Evolutionary conservation across 768 basidiomycete genomes (phyloP), one percentile per base, ranked within the genome.

Genomic region (Hydnomerulius pinastri): DNA sequence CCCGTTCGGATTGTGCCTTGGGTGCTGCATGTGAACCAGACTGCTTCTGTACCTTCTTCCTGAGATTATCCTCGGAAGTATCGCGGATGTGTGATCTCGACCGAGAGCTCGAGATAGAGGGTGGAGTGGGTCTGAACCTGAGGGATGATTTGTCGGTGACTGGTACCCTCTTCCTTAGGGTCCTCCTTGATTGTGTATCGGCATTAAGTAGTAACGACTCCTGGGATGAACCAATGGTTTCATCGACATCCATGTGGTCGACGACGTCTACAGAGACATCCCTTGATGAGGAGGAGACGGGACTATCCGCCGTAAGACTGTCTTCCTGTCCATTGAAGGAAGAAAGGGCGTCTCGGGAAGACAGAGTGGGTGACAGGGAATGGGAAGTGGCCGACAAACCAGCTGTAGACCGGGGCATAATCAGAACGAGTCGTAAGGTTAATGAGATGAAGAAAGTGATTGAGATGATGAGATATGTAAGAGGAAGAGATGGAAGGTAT

Each of bases 241-340:
- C 55, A 27, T 67, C 64, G 55, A 58, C 58, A 15, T 68, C 66
- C 61, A 62, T 66, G 12, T 41, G 49, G 54, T 63, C 63, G 4
- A 44, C 51, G 15, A 50, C 51, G 54, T 65, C 69, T 54, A 69
- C 29, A 46, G 66, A 70, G 3, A 48, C 55, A 56, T 70, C 68
- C 29, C 67, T 67, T 23, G 69, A 70, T 11, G 62, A 70, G 15
- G 67, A 68, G 2, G 67, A 68, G 32, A 59, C 27, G 44, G 67
- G 60, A 43, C 66, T 68, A 35, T 67, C 61, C 39, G 56, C 53
- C 24, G 66, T 59, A 53, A 63, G 57, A 37, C 35, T 12, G 56
- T 64, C 66, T 54, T 68, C 64, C 35, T 55, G 66, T 15, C 33
- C 68, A 60, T 68, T 59, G 59, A 68, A 68, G 38, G 61, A 53